Base-by-base conservation (phyloP, 179 eudicot species). In the Beta corolliflora region DNA sequence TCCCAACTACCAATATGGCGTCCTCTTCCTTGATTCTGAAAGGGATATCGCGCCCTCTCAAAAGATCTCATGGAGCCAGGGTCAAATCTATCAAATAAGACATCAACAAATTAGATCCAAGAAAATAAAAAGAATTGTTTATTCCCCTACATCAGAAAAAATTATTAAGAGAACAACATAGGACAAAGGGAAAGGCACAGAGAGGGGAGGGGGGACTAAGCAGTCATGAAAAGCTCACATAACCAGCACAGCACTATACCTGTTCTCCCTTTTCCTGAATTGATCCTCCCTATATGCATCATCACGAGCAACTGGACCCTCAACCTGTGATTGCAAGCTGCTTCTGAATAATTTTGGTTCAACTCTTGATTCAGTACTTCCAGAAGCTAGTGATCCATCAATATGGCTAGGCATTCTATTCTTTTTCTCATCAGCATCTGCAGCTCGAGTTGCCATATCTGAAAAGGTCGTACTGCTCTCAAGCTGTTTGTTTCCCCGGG, bases 21-120 rank as follows among this genome's bases (percentile, higher is more conserved):
- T 71, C 83, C 83, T 68, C 81, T 87, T 77, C 81, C 81, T 65
- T 67, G 87, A 74, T 65, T 77, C 66, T 84, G 73, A 66, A 72
- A 75, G 23, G 85, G 13, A 41, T 76, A 76, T 53, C 85, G 79
- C n/a, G 14, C 55, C 70, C 87, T 82, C 16, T 82, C 83, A 79
- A 78, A 73, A 45, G 73, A 73, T 77, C 84, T 82, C 53, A 74
- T 79, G 63, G 80, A 74, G 79, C 77, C 76, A 36, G 85, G 67
- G 65, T 83, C 85, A 76, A 56, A 86, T 76, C 88, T 86, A 58
- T 63, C 82, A 73, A 54, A 23, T 36, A 70, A 74, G 77, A 73
- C 59, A 85, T 23, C 66, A 45, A 52, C n/a, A 80, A 41, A 55
- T 74, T 23, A 82, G 82, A 74, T 66, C 70, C 52, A 54, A 67